Conservation (phyloP, 2,329 filamentous ascomycete genomes). For the Davidsoniella neocaledoniae region DNA sequence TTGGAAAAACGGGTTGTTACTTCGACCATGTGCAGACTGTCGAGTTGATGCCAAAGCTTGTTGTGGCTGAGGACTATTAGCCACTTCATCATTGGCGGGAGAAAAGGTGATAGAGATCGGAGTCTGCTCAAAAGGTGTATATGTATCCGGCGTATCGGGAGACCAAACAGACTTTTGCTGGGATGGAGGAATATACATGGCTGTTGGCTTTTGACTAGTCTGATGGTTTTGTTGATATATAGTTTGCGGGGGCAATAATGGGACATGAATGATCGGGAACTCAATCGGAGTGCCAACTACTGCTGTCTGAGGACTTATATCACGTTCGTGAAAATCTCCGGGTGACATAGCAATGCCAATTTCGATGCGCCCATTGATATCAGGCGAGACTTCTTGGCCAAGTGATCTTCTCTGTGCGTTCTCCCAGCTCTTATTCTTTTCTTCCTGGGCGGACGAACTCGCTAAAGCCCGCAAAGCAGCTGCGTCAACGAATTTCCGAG, state of each 20-base stretch:
- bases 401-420: conserved; percentile 9
- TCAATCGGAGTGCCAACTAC: conserved; percentile 25
- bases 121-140: conserved; percentile 20
- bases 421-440: conserved; percentile 29
- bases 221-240: conserved; percentile 12
- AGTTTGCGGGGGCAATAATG: conserved; percentile 4
- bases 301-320: conserved; percentile 34
- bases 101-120: conserved; percentile 8
- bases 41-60: neutral
- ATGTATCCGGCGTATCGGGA: conserved; percentile 40
- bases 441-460: conserved; percentile 32
- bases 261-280: conserved; percentile 13
- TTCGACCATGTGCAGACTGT: neutral
- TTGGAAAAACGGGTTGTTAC: conserved; percentile 4
- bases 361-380: conserved; percentile 46
- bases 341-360: conserved; percentile 54
- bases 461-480: conserved; percentile 43
- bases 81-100: neutral
- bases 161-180: conserved; percentile 28
- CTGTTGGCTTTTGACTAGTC: conserved; percentile 1
- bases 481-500: conserved; percentile 38
- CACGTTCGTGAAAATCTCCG: conserved; percentile 19
- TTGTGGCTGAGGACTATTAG: neutral
- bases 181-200: neutral
- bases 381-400: no score